These are phyloP conservation scores for Xylaria sp. DNA, from an alignment of 2,329 filamentous ascomycete species.

Conservation along the genomic window DNA sequence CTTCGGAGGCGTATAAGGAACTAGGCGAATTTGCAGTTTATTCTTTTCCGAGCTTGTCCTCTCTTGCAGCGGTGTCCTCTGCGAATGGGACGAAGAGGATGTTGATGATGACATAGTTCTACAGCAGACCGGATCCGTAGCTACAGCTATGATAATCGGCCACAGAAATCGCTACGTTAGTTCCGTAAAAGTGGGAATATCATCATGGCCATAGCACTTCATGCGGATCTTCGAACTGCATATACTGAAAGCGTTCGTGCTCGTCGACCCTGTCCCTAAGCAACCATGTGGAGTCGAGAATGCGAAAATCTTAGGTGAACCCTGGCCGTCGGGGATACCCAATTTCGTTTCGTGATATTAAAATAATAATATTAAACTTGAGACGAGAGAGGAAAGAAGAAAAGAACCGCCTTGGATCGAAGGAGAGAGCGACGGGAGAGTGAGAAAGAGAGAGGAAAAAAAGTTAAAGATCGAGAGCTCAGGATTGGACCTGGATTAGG, in stretches of 20 bases:
- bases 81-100: conserved; percentile 45
- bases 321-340: conserved; percentile 4
- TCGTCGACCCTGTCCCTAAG: conserved; percentile 21
- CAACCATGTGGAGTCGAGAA: conserved; percentile 32
- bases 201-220: conserved; percentile 42
- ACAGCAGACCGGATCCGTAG: conserved; percentile 33
- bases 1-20: conserved; percentile 61
- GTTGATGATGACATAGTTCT: conserved; percentile 51
- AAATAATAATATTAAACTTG: conserved; percentile 32
- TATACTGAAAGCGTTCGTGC: conserved; percentile 28
- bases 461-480: conserved; percentile 34
- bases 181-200: conserved; percentile 35
- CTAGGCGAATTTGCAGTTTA: conserved; percentile 58
- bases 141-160: conserved; percentile 27
- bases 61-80: conserved; percentile 53
- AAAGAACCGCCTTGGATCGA: conserved; percentile 26
- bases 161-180: conserved; percentile 33
- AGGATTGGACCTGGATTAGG: conserved; percentile 42
- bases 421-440: conserved; percentile 40
- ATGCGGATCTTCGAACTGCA: conserved; percentile 27
- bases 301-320: conserved; percentile 18
- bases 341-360: conserved; percentile 35
- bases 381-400: conserved; percentile 16
- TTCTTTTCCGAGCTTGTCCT: conserved; percentile 57
- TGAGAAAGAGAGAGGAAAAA: conserved; percentile 25